phyloP scores from a whole-genome alignment of 1,284 basidiomycete species.

The Cutaneotrichosporon sp. region DNA sequence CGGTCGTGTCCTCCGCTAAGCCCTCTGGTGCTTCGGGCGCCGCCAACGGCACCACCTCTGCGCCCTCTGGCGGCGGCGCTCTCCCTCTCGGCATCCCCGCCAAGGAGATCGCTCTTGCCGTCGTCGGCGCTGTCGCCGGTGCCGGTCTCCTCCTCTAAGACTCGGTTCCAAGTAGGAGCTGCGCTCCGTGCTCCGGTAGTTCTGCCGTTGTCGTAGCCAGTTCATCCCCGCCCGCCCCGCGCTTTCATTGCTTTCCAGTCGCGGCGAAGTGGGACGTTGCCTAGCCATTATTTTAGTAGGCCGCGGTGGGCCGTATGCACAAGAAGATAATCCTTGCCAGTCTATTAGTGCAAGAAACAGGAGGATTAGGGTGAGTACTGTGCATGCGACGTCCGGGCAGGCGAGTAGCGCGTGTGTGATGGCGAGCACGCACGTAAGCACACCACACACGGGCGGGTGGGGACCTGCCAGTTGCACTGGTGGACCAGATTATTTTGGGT shows the following conservation, averaged over 20 bases:
- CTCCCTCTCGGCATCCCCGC: neutral
- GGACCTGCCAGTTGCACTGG: no score
- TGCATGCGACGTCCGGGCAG: no score
- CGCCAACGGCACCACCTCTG: no score
- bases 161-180: neutral
- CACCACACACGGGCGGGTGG: no score
- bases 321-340: slow-evolving; percentile 1
- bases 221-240: slow-evolving; percentile 2
- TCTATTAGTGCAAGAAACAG: neutral
- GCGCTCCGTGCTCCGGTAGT: no score
- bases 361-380: no score
- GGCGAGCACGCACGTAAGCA: no score
- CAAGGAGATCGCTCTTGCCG: slow-evolving; percentile 4
- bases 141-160: slow-evolving; percentile 6
- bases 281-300: slow-evolving; percentile 3
- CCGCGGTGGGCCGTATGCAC: slow-evolving; percentile 1
- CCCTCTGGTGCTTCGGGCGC: neutral
- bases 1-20: neutral
- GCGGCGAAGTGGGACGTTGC: slow-evolving; percentile 4
- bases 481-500: no score
- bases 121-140: slow-evolving; percentile 5
- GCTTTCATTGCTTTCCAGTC: slow-evolving; percentile 8
- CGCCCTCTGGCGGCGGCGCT: neutral
- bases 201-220: neutral
- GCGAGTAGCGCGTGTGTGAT: no score